phyloP scores from a whole-genome alignment of 2,329 filamentous ascomycete species.

The Neurospora sp. region DNA sequence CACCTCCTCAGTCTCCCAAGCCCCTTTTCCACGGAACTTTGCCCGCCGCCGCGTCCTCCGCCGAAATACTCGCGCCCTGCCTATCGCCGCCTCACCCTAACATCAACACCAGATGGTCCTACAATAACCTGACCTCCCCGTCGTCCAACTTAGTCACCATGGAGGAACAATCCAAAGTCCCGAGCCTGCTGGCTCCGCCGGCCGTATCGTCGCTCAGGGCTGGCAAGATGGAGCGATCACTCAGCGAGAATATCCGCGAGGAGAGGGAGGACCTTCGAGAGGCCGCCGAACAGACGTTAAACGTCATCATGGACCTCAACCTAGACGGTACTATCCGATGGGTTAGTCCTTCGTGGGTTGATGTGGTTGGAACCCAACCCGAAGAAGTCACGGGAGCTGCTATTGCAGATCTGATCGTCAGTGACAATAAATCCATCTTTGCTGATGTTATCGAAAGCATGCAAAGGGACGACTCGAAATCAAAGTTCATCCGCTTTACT shows the following conservation, averaged over 20 bases:
- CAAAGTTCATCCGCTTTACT: constrained; percentile 78
- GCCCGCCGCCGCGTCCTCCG: background rate
- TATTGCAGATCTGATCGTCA: constrained; percentile 71
- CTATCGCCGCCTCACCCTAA: background rate
- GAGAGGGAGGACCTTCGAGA: constrained; percentile 90
- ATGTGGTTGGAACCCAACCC: constrained; percentile 74
- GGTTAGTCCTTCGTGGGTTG: constrained; percentile 93
- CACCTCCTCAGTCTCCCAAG: background rate
- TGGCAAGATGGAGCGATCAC: constrained; percentile 50
- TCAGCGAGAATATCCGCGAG: constrained; percentile 85
- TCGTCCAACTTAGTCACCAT: constrained; percentile 27
- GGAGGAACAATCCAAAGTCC: constrained; percentile 26
- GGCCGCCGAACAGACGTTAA: constrained; percentile 91
- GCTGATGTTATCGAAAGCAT: constrained; percentile 77
- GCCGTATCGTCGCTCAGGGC: constrained; percentile 43
- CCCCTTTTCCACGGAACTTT: background rate
- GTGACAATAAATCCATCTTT: constrained; percentile 72
- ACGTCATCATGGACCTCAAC: constrained; percentile 90
- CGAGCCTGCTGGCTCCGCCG: constrained; percentile 39
- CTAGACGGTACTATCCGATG: constrained; percentile 86
- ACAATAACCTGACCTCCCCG: constrained; percentile 19
- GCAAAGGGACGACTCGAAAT: constrained; percentile 85
- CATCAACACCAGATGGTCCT: constrained; percentile 24
- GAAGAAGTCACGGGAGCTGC: constrained; percentile 64
- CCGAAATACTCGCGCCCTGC: background rate